Base-by-base conservation (phyloP, 2,329 filamentous ascomycete genomes). In the Alternaria ventricosa region DNA sequence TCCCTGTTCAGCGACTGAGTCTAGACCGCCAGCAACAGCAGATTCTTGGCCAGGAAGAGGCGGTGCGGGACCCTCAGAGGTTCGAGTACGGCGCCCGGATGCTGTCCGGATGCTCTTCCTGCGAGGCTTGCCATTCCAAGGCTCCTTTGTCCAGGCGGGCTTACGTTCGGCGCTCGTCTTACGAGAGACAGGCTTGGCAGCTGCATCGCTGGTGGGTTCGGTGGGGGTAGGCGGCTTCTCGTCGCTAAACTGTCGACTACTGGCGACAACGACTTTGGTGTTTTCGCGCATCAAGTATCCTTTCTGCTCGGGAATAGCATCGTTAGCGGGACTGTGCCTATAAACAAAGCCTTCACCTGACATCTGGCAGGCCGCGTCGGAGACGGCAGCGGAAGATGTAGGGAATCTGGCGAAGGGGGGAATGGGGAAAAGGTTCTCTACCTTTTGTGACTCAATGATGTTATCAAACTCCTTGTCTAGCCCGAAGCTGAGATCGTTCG, bases 251-350 rank as follows among this genome's bases (percentile, higher is more conserved):
- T 85, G 81, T 49, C 87, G 86, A 76, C 86, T 89, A 78, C 90
- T 97, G n/a, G 96, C 96, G 54, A 97, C 89, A 55, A 99, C 93
- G 57, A 99, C 88, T 81, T 98, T 98, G 4, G 95, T 98, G 82
- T 98, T 99, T 75, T 99, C 95, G 75, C 96, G 90, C 95, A 98
- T 99, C 49, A 98, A 86, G 77, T 99, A 99, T 60, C 96, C 96
- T 84, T 96, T 94, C 94, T 97, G 92, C 89, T 86, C 86, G 71
- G 81, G 84, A 72, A 82, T 75, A 76, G 70, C 70, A 28, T 63
- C 57, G 80, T 86, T 75, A 88, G 86, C 81, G 61, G 75, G 64
- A 67, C 71, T 72, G 71, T 72, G 51, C 67, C 71, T 73, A 63
- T 72, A 75, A 13, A 72, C 66, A 45, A 76, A 75, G 54, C 71